Evolutionary conservation across 139 green algal species (phyloP).

Genomic region (Nannochloris sp.): DNA sequence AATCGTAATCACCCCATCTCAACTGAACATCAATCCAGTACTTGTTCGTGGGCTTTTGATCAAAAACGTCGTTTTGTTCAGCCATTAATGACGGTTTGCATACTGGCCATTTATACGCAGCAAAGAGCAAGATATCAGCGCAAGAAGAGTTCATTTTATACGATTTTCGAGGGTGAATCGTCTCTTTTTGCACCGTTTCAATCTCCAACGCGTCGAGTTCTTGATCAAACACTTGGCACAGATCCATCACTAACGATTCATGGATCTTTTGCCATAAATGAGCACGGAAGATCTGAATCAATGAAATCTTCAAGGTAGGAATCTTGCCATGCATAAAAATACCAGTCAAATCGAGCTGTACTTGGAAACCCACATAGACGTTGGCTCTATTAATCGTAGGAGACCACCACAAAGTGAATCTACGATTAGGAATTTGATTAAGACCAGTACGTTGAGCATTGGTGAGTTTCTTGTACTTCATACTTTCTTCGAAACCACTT

Average conservation of each 20-base stretch:
- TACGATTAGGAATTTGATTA: slow-evolving; percentile 99
- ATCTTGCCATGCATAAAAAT: slow-evolving; percentile 99
- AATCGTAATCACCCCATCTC: slow-evolving; percentile 97
- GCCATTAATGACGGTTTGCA: slow-evolving; percentile 91
- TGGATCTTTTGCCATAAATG: slow-evolving; percentile 99
- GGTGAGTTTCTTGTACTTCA: slow-evolving; percentile 98
- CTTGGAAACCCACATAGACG: slow-evolving; percentile 99
- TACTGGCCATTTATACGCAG: slow-evolving; percentile 94
- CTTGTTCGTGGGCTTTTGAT: slow-evolving; percentile 97
- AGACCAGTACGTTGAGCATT: slow-evolving; percentile 95
- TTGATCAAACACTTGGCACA: slow-evolving; percentile 92
- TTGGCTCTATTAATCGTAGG: slow-evolving; percentile 99
- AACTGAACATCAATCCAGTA: slow-evolving; percentile 92
- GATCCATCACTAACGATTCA: slow-evolving; percentile 93
- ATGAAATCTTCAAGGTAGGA: slow-evolving; percentile 98
- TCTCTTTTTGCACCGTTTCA: slow-evolving; percentile 99
- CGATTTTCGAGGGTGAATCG: slow-evolving; percentile 97
- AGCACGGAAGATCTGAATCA: slow-evolving; percentile 99
- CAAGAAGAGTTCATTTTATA: slow-evolving; percentile 98
- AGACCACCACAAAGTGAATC: slow-evolving; percentile 99
- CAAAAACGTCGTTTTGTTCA: slow-evolving; percentile 90
- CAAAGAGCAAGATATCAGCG: slow-evolving; percentile 97
- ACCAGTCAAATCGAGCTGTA: slow-evolving; percentile 98
- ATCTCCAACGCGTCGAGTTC: slow-evolving; percentile 99
- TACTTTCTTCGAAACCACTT: slow-evolving; percentile 18